phyloP scores from a whole-genome alignment of 2,329 filamentous ascomycete genomes.

The Spiromastix sp. region DNA sequence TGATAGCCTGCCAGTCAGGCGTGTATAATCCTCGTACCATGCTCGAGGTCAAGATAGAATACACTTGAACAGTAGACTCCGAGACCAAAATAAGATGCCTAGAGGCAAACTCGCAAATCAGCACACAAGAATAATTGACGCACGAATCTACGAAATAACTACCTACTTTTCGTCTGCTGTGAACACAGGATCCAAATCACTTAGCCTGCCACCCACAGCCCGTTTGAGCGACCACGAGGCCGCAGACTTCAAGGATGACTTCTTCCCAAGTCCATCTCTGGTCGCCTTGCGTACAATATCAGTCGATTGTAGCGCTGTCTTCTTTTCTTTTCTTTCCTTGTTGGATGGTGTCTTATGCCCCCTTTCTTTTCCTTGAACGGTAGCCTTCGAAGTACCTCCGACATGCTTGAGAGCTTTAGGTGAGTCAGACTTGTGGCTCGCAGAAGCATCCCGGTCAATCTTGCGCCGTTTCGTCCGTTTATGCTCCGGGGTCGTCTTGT shows the following conservation, averaged over 20 bases:
- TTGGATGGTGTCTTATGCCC: no score
- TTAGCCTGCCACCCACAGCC: slow-evolving; percentile 41
- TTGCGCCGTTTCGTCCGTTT: slow-evolving; percentile 5
- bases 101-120: no score
- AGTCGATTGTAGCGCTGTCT: neutral
- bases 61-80: slow-evolving; percentile 66
- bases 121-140: no score
- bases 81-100: slow-evolving; percentile 69
- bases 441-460: neutral
- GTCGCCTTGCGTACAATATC: neutral
- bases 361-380: no score
- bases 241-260: neutral
- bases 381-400: neutral
- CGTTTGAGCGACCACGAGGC: slow-evolving; percentile 7
- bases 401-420: neutral
- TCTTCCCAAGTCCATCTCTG: neutral
- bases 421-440: neutral
- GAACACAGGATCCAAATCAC: slow-evolving; percentile 47
- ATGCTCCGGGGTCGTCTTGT: slow-evolving; percentile 1
- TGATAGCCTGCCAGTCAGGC: slow-evolving; percentile 39
- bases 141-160: no score
- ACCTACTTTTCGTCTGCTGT: slow-evolving; percentile 46
- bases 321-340: neutral
- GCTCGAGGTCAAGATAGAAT: slow-evolving; percentile 70
- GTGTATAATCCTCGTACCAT: slow-evolving; percentile 59